Conservation (phyloP, 345 rosid genomes). For the Rhodamnia argentea region DNA sequence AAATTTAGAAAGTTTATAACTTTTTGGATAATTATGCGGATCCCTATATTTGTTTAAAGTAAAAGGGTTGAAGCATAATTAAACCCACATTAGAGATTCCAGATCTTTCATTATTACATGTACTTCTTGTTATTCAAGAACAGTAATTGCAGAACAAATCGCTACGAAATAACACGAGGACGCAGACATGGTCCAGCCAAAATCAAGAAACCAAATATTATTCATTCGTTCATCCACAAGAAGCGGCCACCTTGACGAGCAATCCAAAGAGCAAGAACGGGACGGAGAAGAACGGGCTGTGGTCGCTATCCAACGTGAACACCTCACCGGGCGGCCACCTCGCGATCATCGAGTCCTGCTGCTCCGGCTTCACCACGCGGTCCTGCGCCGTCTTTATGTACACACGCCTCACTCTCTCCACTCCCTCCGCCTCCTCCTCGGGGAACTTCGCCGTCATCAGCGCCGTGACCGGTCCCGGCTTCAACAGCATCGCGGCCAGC, state of each 20-base stretch:
- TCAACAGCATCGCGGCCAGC: slow-evolving; percentile 60
- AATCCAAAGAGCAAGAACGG: slow-evolving; percentile 59
- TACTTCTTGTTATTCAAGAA: neutral
- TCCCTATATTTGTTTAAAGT: no score
- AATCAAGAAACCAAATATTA: neutral
- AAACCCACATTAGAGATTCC: no score
- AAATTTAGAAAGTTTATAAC: no score
- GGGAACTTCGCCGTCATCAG: slow-evolving; percentile 32
- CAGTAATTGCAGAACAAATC: neutral
- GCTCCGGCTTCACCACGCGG: slow-evolving; percentile 51
- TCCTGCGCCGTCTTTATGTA: slow-evolving; percentile 65
- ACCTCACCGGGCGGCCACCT: slow-evolving; percentile 63
- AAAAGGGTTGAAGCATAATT: no score
- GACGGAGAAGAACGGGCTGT: slow-evolving; percentile 76
- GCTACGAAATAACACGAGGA: neutral
- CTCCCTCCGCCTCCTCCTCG: neutral
- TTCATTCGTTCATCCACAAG: neutral
- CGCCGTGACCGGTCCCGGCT: slow-evolving; percentile 66
- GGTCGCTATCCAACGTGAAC: slow-evolving; percentile 57
- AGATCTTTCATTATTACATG: neutral
- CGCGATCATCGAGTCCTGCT: slow-evolving; percentile 69
- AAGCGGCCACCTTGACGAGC: slow-evolving; percentile 51
- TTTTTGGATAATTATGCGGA: no score
- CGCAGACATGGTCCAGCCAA: neutral
- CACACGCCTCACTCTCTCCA: slow-evolving; percentile 35